These are phyloP conservation scores for Chimonanthus salicifolius DNA, from an alignment of 164 flowering plant species.

Conservation along the genomic window DNA sequence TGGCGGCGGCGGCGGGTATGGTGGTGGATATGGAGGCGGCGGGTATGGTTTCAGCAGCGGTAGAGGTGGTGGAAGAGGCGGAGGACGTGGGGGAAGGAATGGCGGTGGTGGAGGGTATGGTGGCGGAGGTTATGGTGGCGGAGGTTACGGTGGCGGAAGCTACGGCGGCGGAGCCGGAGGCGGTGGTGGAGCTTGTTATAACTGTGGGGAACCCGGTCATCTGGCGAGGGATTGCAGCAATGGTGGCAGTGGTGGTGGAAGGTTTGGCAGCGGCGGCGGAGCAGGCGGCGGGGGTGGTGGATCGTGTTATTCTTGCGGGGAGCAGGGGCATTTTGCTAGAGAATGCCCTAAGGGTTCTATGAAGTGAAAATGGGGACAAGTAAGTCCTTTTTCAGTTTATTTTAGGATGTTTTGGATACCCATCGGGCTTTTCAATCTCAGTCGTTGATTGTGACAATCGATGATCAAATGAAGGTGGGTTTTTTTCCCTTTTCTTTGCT, in stretches of 20 bases:
- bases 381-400: background rate
- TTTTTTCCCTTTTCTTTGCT: background rate
- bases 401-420: slow-evolving; percentile 1
- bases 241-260: slow-evolving; percentile 11
- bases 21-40: slow-evolving; percentile 15
- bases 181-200: slow-evolving; percentile 2
- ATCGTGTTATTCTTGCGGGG: slow-evolving; percentile 20
- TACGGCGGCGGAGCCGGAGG: slow-evolving; percentile 13
- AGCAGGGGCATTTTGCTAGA: slow-evolving; percentile 20
- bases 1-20: slow-evolving; percentile 25
- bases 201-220: background rate
- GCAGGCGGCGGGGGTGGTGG: slow-evolving; percentile 19
- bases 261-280: slow-evolving; percentile 22
- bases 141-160: slow-evolving; percentile 17
- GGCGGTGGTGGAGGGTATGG: slow-evolving; percentile 28
- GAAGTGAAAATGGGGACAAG: slow-evolving; percentile 8
- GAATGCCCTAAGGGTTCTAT: slow-evolving; percentile 14
- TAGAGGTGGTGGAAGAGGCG: slow-evolving; percentile 23
- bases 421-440: slow-evolving; percentile 4
- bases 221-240: background rate
- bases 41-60: slow-evolving; percentile 29
- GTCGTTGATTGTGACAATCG: background rate
- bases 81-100: background rate
- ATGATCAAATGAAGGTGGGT: background rate
- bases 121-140: slow-evolving; percentile 25